Evolutionary conservation across 2,329 filamentous ascomycete genomes (phyloP).

Genomic region (Elsinoe fawcettii): DNA sequence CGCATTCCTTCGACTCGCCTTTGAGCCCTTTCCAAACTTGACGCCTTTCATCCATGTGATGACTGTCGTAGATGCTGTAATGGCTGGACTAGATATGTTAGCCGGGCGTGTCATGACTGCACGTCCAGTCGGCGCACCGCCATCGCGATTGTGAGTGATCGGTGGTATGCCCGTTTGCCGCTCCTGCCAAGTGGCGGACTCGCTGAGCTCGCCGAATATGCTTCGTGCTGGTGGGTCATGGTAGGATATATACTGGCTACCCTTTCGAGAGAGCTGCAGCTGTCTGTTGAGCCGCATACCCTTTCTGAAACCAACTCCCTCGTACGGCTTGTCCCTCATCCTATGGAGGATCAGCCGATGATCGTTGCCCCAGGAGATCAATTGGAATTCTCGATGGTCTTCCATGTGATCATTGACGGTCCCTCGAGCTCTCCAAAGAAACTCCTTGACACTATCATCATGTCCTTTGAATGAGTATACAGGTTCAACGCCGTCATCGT

Average conservation of each 20-base stretch:
- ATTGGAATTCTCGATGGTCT: slow-evolving; percentile 71
- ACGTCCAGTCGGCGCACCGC: not conserved
- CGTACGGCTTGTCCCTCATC: slow-evolving; percentile 56
- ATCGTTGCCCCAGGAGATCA: slow-evolving; percentile 89
- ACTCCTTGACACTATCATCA: slow-evolving; percentile 70
- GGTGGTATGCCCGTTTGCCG: not conserved
- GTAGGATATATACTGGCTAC: slow-evolving; percentile 78
- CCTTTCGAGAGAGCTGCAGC: slow-evolving; percentile 69
- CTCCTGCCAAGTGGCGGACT: not conserved
- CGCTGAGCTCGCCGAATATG: not conserved
- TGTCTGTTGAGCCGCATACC: slow-evolving; percentile 57
- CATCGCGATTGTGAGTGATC: not conserved
- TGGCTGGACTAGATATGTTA: slow-evolving; percentile 29
- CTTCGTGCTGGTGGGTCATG: slow-evolving; percentile 55
- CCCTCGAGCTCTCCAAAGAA: slow-evolving; percentile 78
- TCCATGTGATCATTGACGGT: slow-evolving; percentile 59
- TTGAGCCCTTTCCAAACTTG: slow-evolving; percentile 44
- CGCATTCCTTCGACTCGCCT: slow-evolving; percentile 10
- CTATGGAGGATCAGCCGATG: slow-evolving; percentile 72
- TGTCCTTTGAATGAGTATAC: slow-evolving; percentile 49
- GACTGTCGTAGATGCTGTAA: slow-evolving; percentile 47
- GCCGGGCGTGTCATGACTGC: slow-evolving; percentile 3
- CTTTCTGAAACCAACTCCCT: slow-evolving; percentile 64
- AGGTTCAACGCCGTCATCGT: slow-evolving; percentile 40
- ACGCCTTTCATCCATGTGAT: slow-evolving; percentile 60